Percentiles rank a stretch among this genome's conserved stretches.
phyloP scores from a whole-genome alignment of 352 stramenopile species.

The Pythium apleroticum region DNA sequence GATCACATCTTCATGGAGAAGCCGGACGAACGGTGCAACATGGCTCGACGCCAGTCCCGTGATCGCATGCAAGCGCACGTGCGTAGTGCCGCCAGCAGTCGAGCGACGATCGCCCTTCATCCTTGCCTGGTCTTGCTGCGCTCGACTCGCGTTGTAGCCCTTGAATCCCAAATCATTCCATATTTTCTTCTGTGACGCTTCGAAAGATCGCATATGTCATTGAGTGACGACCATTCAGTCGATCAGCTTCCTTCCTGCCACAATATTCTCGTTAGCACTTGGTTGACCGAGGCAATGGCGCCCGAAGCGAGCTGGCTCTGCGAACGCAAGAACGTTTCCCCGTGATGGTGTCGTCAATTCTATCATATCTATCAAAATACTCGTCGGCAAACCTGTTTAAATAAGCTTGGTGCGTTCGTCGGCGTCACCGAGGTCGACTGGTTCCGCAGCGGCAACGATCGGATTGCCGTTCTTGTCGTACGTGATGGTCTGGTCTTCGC shows the following conservation, averaged over 20 bases:
- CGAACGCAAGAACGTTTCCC: background rate
- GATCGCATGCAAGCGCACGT: slow-evolving; percentile 27
- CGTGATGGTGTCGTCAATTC: background rate
- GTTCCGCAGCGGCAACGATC: slow-evolving; percentile 8
- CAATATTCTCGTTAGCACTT: no score
- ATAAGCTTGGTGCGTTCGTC: slow-evolving; percentile 48
- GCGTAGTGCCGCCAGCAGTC: background rate
- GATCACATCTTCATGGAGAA: slow-evolving; percentile 42
- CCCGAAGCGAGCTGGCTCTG: background rate
- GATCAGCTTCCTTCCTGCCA: no score
- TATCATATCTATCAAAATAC: background rate
- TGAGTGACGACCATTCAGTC: background rate
- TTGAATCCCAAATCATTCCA: slow-evolving; percentile 4
- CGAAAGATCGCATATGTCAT: slow-evolving; percentile 8
- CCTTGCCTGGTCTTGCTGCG: background rate
- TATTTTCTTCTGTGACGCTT: slow-evolving; percentile 7
- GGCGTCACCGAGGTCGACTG: slow-evolving; percentile 18
- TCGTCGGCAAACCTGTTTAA: background rate
- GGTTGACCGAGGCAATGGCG: no score
- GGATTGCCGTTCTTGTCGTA: slow-evolving; percentile 31
- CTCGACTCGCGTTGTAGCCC: background rate
- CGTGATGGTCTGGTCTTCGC: slow-evolving; percentile 55
- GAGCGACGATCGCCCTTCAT: background rate
- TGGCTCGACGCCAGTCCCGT: slow-evolving; percentile 49
- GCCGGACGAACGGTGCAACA: slow-evolving; percentile 40